Percentiles rank a stretch among this genome's conserved stretches.
Conservation (phyloP, 2,329 filamentous ascomycete genomes). For the Paracorniculantispora psalliotae region DNA sequence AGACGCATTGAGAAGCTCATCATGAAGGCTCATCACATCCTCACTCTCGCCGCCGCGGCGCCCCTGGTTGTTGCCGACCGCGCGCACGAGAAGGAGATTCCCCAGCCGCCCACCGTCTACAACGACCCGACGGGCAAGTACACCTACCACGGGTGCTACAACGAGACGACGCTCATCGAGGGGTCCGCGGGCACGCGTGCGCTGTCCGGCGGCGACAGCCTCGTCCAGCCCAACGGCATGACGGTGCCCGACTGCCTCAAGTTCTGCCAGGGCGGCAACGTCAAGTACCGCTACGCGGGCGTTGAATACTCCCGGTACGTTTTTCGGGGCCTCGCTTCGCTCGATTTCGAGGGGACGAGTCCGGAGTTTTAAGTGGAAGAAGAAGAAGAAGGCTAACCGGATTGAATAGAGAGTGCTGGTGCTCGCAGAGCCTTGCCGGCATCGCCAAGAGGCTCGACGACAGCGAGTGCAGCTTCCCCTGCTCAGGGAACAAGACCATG, state of each 20-base stretch:
- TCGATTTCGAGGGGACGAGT: neutral
- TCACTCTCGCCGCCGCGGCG: neutral
- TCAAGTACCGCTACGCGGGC: constrained; percentile 45
- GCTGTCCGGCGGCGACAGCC: constrained; percentile 37
- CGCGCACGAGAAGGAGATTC: neutral
- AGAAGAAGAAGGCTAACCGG: neutral
- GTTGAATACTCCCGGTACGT: constrained; percentile 47
- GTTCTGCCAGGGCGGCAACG: constrained; percentile 41
- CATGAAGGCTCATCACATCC: neutral
- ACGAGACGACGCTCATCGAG: constrained; percentile 47
- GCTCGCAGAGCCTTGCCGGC: constrained; percentile 43
- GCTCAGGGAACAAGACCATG: constrained; percentile 46
- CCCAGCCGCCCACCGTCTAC: constrained; percentile 27
- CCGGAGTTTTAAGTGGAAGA: neutral
- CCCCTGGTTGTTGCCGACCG: constrained; percentile 1
- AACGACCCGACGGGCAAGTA: constrained; percentile 33
- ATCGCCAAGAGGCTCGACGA: constrained; percentile 44
- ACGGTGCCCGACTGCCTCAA: constrained; percentile 47
- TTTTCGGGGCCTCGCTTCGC: neutral
- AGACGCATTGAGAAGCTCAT: neutral
- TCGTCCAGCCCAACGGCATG: constrained; percentile 41
- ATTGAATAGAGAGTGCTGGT: constrained; percentile 53
- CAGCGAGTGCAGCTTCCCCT: constrained; percentile 44
- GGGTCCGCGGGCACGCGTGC: constrained; percentile 42
- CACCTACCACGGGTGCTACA: constrained; percentile 53